Conservation (phyloP, 2,329 filamentous ascomycete species). For the Diplodia sapinea region DNA sequence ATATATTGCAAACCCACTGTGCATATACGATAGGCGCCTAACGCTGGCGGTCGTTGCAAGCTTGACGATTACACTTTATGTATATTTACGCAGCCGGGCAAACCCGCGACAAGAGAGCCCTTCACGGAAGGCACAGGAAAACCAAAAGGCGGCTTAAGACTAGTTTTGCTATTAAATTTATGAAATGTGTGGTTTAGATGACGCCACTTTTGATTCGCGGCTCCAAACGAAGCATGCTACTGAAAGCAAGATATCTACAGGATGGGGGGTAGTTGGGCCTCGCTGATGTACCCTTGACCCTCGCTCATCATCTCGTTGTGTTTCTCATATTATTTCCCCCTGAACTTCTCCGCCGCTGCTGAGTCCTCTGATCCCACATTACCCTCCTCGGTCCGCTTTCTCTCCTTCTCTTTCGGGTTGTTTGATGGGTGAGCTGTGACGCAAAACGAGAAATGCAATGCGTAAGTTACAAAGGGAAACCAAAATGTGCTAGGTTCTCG, state of each 20-base stretch:
- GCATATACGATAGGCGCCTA: background rate
- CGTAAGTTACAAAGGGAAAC: background rate
- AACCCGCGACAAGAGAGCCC: too few species aligned
- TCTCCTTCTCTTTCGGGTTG: background rate
- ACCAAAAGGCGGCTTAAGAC: background rate
- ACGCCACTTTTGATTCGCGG: conserved; percentile 11
- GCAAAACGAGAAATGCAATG: conserved; percentile 11
- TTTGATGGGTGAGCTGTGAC: conserved; percentile 4
- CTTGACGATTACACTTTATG: background rate
- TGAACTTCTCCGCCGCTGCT: background rate
- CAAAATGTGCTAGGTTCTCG: conserved; percentile 19
- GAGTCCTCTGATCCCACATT: background rate
- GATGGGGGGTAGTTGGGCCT: background rate
- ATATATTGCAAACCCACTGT: too few species aligned
- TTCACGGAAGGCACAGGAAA: background rate
- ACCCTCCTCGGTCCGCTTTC: background rate
- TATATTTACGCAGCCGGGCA: too few species aligned
- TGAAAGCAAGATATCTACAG: conserved; percentile 25
- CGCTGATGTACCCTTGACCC: background rate
- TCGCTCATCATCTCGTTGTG: background rate
- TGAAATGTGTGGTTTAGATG: background rate
- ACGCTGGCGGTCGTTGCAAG: background rate
- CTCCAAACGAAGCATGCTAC: conserved; percentile 21
- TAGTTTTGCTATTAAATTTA: background rate
- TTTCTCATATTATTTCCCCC: background rate